These are phyloP conservation scores for Thalassiosira gravida DNA, from an alignment of 352 stramenopile genomes.

Conservation along the genomic window DNA sequence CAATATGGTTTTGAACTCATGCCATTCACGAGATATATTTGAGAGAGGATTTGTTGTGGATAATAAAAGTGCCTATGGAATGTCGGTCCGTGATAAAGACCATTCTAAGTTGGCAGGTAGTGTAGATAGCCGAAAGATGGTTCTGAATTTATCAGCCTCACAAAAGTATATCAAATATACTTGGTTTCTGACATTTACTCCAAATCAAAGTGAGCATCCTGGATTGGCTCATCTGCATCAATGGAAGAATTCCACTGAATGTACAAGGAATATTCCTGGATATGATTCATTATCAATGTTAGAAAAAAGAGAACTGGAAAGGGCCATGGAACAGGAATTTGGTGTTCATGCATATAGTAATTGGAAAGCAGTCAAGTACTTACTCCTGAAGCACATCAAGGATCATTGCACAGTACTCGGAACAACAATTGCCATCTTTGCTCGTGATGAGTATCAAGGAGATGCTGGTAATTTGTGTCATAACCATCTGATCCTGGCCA, in stretches of 20 bases:
- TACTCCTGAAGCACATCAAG: constrained; percentile 14
- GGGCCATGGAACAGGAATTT: constrained; percentile 20
- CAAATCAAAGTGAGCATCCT: constrained; percentile 4
- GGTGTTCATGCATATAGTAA: constrained; percentile 16
- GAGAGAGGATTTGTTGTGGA: constrained; percentile 17
- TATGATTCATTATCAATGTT: constrained; percentile 12
- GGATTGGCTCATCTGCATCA: constrained; percentile 13
- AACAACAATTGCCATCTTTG: constrained; percentile 13
- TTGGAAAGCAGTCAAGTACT: constrained; percentile 17
- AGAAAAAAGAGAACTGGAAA: constrained; percentile 7
- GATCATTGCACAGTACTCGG: not conserved
- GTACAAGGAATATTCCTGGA: constrained; percentile 6
- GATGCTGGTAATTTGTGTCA: constrained; percentile 38
- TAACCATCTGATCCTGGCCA: constrained; percentile 26
- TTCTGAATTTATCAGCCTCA: constrained; percentile 14
- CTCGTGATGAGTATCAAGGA: constrained; percentile 32
- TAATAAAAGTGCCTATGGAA: constrained; percentile 7
- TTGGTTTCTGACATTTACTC: constrained; percentile 30
- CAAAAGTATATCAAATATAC: constrained; percentile 26
- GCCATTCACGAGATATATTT: constrained; percentile 21
- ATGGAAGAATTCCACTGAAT: constrained; percentile 24
- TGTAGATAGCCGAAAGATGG: constrained; percentile 24
- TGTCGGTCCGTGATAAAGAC: constrained; percentile 7
- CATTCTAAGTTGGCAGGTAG: not conserved
- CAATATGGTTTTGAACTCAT: constrained; percentile 9